These are phyloP conservation scores for Fagus crenata DNA, from an alignment of 306 rosid species.

Conservation along the genomic window DNA sequence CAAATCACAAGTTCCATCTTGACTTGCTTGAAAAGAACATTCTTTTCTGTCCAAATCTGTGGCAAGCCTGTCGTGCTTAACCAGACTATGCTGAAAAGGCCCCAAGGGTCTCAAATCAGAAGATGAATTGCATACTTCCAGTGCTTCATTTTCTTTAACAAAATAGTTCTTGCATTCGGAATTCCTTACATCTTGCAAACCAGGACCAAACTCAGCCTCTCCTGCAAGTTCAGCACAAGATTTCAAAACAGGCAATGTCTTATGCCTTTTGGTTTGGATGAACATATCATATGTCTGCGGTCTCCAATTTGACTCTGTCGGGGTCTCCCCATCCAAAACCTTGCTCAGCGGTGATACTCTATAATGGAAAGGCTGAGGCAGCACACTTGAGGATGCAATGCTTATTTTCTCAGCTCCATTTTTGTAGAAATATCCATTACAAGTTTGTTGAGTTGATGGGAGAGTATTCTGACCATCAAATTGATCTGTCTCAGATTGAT, in stretches of 20 bases:
- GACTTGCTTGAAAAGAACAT: neutral
- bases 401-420: slow-evolving; percentile 3
- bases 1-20: neutral
- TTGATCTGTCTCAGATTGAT: neutral
- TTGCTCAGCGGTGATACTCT: neutral
- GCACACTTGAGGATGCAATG: neutral
- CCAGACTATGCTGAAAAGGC: too few species aligned
- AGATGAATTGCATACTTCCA: too few species aligned
- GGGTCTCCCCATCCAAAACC: neutral
- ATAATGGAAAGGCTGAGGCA: neutral
- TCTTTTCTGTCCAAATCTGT: neutral
- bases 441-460: neutral
- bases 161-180: neutral
- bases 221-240: neutral
- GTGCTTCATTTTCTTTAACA: neutral
- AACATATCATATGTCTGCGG: neutral
- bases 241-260: neutral
- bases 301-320: neutral
- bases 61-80: neutral
- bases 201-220: neutral
- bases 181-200: neutral
- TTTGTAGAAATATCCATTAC: neutral
- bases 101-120: too few species aligned
- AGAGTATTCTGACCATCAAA: neutral
- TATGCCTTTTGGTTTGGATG: neutral